Evolutionary conservation across 2,329 filamentous ascomycete species (phyloP).

Genomic region (Xylariaceae sp.): DNA sequence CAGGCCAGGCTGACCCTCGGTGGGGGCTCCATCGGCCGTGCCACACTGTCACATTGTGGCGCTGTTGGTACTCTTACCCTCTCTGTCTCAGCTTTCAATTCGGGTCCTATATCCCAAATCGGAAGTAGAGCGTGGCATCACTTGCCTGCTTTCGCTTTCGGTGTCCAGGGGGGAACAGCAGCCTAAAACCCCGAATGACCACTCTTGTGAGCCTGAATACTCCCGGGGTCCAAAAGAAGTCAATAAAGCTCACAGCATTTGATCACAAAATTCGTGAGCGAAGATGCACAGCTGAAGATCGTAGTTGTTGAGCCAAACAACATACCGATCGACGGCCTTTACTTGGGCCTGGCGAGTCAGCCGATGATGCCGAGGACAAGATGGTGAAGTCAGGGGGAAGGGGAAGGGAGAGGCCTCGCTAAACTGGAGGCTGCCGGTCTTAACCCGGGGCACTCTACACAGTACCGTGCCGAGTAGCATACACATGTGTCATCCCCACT

Average conservation of each 20-base stretch:
- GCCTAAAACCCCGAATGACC: no score
- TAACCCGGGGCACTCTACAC: constrained; percentile 37
- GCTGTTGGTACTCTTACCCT: constrained; percentile 50
- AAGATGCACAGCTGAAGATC: constrained; percentile 55
- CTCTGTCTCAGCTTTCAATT: constrained; percentile 55
- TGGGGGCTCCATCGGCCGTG: constrained; percentile 57
- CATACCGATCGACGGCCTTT: constrained; percentile 38
- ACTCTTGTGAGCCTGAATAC: no score
- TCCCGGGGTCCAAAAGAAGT: no score
- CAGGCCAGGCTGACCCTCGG: constrained; percentile 58
- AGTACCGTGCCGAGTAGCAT: constrained; percentile 43
- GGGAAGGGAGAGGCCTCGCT: constrained; percentile 50
- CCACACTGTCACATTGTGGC: constrained; percentile 51
- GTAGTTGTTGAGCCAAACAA: constrained; percentile 46
- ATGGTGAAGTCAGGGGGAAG: constrained; percentile 47
- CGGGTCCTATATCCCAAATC: constrained; percentile 53
- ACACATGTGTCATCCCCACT: constrained; percentile 54
- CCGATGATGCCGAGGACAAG: constrained; percentile 31
- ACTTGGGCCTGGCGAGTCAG: constrained; percentile 37
- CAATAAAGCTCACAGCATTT: no score
- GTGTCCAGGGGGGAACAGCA: no score
- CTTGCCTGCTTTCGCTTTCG: constrained; percentile 49
- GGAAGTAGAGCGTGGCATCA: constrained; percentile 47
- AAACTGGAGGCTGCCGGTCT: constrained; percentile 53
- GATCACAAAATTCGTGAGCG: constrained; percentile 45